Evolutionary conservation across 805 yeast species (phyloP).

Genomic region (Cyberlindnera galapagoensis): DNA sequence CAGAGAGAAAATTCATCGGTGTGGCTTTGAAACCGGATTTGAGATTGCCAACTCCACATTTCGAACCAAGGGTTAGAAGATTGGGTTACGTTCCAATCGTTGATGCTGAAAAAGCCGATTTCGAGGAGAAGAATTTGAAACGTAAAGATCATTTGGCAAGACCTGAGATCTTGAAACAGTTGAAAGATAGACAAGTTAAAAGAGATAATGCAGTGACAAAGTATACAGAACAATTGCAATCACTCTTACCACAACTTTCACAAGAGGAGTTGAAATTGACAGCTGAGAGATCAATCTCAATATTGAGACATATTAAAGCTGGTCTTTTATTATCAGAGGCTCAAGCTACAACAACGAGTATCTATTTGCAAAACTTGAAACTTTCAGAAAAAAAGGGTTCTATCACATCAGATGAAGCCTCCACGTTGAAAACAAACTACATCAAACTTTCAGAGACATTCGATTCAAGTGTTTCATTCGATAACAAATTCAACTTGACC

Average conservation of each 20-base stretch:
- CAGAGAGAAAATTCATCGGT: conserved; percentile 85
- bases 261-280: conserved; percentile 32
- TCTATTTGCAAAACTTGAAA: conserved; percentile 38
- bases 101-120: conserved; percentile 42
- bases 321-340: conserved; percentile 58
- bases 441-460: conserved; percentile 28
- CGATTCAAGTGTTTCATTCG: conserved; percentile 44
- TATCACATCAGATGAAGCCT: conserved; percentile 28
- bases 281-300: conserved; percentile 45
- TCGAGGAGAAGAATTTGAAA: conserved; percentile 55
- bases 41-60: conserved; percentile 81
- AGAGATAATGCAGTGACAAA: conserved; percentile 27
- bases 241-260: conserved; percentile 18
- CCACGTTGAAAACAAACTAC: conserved; percentile 26
- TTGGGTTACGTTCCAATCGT: conserved; percentile 60
- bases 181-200: conserved; percentile 34
- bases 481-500: conserved; percentile 34
- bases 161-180: conserved; percentile 40
- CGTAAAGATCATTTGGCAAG: conserved; percentile 61
- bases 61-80: conserved; percentile 81
- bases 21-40: conserved; percentile 63
- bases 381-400: conserved; percentile 9
- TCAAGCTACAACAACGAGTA: conserved; percentile 48
- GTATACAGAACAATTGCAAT: conserved; percentile 28
- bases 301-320: conserved; percentile 49